Percentiles rank a stretch among this genome's conserved stretches.
Evolutionary conservation across 345 rosid genomes (phyloP).

Genomic region (Triadica sebifera): DNA sequence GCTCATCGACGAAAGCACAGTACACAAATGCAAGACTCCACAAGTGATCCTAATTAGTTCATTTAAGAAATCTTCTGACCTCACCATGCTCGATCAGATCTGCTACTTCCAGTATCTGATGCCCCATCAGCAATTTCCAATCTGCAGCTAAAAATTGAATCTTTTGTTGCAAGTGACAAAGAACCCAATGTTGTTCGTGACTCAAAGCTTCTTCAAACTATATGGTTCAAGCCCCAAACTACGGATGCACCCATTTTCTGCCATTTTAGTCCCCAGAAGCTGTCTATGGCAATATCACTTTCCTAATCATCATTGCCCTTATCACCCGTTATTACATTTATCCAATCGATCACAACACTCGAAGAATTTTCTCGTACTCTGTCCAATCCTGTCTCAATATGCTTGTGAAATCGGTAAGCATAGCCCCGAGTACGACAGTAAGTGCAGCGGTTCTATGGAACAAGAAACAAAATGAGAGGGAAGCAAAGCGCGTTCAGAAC

Average conservation of each 20-base stretch:
- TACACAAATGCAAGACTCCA: slow-evolving; percentile 38
- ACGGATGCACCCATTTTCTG: slow-evolving; percentile 53
- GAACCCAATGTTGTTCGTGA: slow-evolving; percentile 22
- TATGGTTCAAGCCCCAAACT: slow-evolving; percentile 57
- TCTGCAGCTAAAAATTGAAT: slow-evolving; percentile 52
- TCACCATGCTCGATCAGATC: slow-evolving; percentile 66
- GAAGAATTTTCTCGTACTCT: slow-evolving; percentile 26
- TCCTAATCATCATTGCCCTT: slow-evolving; percentile 55
- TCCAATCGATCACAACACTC: slow-evolving; percentile 50
- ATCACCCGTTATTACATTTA: slow-evolving; percentile 50
- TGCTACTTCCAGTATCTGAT: slow-evolving; percentile 54
- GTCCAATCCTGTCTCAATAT: slow-evolving; percentile 34
- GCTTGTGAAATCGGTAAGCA: slow-evolving; percentile 42
- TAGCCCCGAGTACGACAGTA: slow-evolving; percentile 42
- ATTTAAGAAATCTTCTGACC: slow-evolving; percentile 57
- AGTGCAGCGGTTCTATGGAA: slow-evolving; percentile 56
- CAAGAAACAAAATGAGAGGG: slow-evolving; percentile 43
- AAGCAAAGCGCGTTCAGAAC: slow-evolving; percentile 39
- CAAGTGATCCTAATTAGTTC: slow-evolving; percentile 48
- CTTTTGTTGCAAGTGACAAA: slow-evolving; percentile 66
- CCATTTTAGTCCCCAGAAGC: slow-evolving; percentile 60
- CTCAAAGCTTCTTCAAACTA: slow-evolving; percentile 28
- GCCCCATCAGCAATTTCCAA: slow-evolving; percentile 34
- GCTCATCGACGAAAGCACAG: slow-evolving; percentile 39
- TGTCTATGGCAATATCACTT: slow-evolving; percentile 75